Conservation (phyloP, 805 yeast species). For the Saccharomyces paradoxus region DNA sequence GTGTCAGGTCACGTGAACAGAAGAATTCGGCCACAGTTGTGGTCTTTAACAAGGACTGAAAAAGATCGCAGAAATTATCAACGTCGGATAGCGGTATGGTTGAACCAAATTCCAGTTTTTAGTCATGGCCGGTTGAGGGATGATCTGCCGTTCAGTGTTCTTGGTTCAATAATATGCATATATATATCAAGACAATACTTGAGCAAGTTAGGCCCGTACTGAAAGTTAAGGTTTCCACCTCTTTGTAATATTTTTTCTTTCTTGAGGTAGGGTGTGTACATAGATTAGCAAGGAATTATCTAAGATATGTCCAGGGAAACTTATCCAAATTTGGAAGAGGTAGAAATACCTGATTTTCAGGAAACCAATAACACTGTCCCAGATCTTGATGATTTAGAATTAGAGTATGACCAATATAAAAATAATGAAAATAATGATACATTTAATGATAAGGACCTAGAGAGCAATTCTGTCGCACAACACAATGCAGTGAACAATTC, state of each 20-base stretch:
- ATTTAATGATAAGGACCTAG: background rate
- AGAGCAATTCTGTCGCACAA: background rate
- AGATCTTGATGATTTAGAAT: constrained; percentile 22
- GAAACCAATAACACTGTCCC: constrained; percentile 1
- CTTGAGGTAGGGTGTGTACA: background rate
- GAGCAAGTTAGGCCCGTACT: background rate
- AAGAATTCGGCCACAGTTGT: background rate
- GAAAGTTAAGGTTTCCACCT: background rate
- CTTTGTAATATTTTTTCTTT: background rate
- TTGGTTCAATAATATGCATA: background rate
- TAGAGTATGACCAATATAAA: constrained; percentile 24
- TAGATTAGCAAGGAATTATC: background rate
- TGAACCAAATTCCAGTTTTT: background rate
- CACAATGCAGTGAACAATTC: background rate
- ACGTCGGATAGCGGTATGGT: background rate
- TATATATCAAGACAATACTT: background rate
- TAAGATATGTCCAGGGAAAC: background rate
- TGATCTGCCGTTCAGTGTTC: background rate
- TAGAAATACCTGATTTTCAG: background rate
- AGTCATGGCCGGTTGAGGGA: background rate
- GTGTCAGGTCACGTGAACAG: background rate
- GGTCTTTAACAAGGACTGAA: background rate
- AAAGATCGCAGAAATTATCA: background rate
- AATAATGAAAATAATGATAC: constrained; percentile 2
- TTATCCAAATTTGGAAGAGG: background rate